Percentiles rank a stretch among this genome's conserved stretches.
phyloP scores from a whole-genome alignment of 352 stramenopile genomes.

The Phytophthora sojae region DNA sequence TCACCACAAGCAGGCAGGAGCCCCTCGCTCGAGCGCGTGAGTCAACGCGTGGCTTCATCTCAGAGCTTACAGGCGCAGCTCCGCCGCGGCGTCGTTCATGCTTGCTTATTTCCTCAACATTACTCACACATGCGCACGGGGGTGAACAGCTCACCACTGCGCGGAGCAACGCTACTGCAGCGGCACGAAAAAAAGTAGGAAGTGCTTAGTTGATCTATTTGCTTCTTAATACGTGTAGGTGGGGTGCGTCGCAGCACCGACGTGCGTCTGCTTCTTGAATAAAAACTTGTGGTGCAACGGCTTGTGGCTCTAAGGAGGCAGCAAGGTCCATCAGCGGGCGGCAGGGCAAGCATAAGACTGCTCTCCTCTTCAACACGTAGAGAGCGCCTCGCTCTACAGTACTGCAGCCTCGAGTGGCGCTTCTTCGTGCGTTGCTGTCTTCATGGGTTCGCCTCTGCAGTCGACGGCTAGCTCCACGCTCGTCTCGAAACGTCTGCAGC shows the following conservation, averaged over 20 bases:
- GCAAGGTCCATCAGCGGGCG: background rate
- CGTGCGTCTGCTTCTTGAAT: conserved; percentile 27
- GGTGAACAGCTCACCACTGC: conserved; percentile 7
- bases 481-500: conserved; percentile 44
- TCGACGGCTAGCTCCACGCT: conserved; percentile 25
- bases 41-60: conserved; percentile 7
- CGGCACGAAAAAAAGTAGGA: conserved; percentile 37
- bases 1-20: background rate
- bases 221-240: conserved; percentile 35
- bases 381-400: conserved; percentile 2
- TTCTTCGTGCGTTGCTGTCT: conserved; percentile 12
- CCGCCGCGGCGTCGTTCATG: conserved; percentile 26
- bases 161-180: background rate
- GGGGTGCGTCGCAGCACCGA: conserved; percentile 4
- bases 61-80: background rate
- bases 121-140: conserved; percentile 31
- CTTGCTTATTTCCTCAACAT: conserved; percentile 42
- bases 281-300: conserved; percentile 38
- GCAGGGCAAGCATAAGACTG: background rate
- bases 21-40: background rate
- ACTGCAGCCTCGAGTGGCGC: conserved; percentile 8
- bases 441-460: conserved; percentile 20
- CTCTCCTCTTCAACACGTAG: background rate
- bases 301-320: conserved; percentile 29
- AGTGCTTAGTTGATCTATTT: conserved; percentile 39